Base-by-base conservation (phyloP, 2,329 filamentous ascomycete genomes). In the Stagonosporopsis rhizophila region DNA sequence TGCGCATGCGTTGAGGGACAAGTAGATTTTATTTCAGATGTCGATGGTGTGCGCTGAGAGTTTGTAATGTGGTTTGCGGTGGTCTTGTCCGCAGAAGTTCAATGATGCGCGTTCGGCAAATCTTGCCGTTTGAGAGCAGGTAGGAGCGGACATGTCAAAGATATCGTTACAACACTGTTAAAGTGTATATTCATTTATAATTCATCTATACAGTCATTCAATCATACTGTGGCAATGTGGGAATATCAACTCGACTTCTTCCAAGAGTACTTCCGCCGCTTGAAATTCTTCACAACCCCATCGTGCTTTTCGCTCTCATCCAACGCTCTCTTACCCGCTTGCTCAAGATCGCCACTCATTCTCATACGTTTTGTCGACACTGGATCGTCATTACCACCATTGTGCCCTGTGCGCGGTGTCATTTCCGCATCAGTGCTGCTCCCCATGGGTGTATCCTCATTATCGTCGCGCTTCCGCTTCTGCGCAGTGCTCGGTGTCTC, bases 401-500 rank as follows among this genome's bases (percentile, higher is more conserved):
- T 59, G 20, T 51, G 51, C 48, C 65, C 62, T 19, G 58, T 54
- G 37, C 54, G 40, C 45, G 45, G 40, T 15, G 63, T 60, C 17
- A 60, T 56, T 12, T 66, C 68, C 9, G 49, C 52, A 2, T 65
- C 65, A 17, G 44, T 58, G 3, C 60, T 55, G 22, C 56, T 64
- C 11, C 59, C 68, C 53, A 63, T 59, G 15, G 38, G 59, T 4
- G 60, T 55, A 11, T 63, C 64, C 28, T 68, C 70, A 20, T 69
- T 65, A 4, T 61, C 64, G 44, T 70, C 58, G 45, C 64, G 69
- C 57, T 74, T 74, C 37, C 72, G 68, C 54, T 74, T 74, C 44
- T 72, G 69, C n/a, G 71, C 62, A 14, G 70, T 74, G 35, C 65
- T 68, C 5, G 70, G 71, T 30, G 68, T 64, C 28, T 70, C 69